Evolutionary conservation across 2,329 filamentous ascomycete genomes (phyloP).

Genomic region (Fusarium torreyae): DNA sequence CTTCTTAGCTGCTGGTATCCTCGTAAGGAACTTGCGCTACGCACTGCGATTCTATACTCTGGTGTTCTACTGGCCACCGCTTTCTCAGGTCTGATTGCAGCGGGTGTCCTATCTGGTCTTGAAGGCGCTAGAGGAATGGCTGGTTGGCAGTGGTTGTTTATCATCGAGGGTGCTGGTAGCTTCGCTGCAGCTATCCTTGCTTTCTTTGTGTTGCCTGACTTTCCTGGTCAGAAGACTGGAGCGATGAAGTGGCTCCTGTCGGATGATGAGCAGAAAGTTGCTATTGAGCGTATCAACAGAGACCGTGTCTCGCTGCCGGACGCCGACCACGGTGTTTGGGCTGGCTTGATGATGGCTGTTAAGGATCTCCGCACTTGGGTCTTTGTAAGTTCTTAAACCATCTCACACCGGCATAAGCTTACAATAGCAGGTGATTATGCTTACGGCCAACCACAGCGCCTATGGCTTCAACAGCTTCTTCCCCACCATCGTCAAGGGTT

Average conservation of each 20-base stretch:
- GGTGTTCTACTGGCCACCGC: slow-evolving; percentile 45
- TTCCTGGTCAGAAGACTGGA: slow-evolving; percentile 45
- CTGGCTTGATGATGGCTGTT: slow-evolving; percentile 43
- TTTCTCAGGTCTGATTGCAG: slow-evolving; percentile 46
- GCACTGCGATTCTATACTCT: slow-evolving; percentile 46
- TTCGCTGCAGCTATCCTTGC: slow-evolving; percentile 38
- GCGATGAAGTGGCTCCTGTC: slow-evolving; percentile 46
- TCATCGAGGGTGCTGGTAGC: slow-evolving; percentile 53
- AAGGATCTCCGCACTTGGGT: slow-evolving; percentile 47
- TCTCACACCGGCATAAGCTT: rapidly evolving
- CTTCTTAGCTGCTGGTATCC: slow-evolving; percentile 45
- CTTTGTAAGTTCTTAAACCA: slow-evolving; percentile 13
- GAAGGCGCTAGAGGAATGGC: slow-evolving; percentile 49
- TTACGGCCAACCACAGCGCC: slow-evolving; percentile 11
- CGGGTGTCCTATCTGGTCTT: slow-evolving; percentile 41
- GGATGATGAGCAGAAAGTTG: slow-evolving; percentile 44
- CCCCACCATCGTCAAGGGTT: slow-evolving; percentile 7
- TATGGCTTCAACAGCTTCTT: slow-evolving; percentile 30
- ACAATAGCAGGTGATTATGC: background rate
- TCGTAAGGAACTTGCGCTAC: slow-evolving; percentile 46
- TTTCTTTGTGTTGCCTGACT: slow-evolving; percentile 43
- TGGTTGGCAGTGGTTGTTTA: slow-evolving; percentile 61
- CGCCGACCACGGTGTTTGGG: slow-evolving; percentile 42
- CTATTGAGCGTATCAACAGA: slow-evolving; percentile 42
- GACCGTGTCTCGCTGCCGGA: slow-evolving; percentile 46